phyloP scores from a whole-genome alignment of 495 filamentous ascomycete genomes.

The Articulospora tetracladia region DNA sequence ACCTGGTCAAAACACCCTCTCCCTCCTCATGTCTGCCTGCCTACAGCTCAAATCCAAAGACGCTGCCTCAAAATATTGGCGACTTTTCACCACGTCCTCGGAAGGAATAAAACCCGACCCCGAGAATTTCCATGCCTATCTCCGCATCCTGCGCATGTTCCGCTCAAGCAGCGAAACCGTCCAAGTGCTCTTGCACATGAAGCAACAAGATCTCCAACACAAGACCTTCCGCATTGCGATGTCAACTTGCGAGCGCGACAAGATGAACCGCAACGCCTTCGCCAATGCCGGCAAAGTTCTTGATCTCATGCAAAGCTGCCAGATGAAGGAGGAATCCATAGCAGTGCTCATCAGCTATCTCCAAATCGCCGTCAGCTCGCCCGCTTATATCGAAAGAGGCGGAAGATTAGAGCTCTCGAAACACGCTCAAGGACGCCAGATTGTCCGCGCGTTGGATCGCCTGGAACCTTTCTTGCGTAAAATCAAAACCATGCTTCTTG shows the following conservation, averaged over 20 bases:
- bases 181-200: slow-evolving; percentile 49
- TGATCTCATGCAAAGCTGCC: slow-evolving; percentile 43
- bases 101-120: slow-evolving; percentile 62
- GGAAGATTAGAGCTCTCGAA: slow-evolving; percentile 1
- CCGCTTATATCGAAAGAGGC: not conserved
- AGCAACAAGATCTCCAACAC: slow-evolving; percentile 31
- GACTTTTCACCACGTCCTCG: slow-evolving; percentile 54
- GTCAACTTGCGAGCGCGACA: slow-evolving; percentile 63
- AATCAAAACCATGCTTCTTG: slow-evolving; percentile 14
- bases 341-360: slow-evolving; percentile 33
- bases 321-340: slow-evolving; percentile 39
- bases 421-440: slow-evolving; percentile 15
- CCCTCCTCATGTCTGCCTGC: slow-evolving; percentile 62
- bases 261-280: slow-evolving; percentile 61
- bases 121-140: slow-evolving; percentile 59
- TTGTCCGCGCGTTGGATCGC: slow-evolving; percentile 20
- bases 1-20: slow-evolving; percentile 65
- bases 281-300: slow-evolving; percentile 53
- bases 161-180: slow-evolving; percentile 55
- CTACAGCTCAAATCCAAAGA: slow-evolving; percentile 43
- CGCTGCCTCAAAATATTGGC: slow-evolving; percentile 66
- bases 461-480: slow-evolving; percentile 16
- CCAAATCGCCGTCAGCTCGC: slow-evolving; percentile 25
- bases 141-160: slow-evolving; percentile 61
- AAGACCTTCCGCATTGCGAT: slow-evolving; percentile 71